Percentiles rank a stretch among this genome's conserved stretches.
Conservation (phyloP, 495 filamentous ascomycete genomes). For the Corynascus novoguineensis region DNA sequence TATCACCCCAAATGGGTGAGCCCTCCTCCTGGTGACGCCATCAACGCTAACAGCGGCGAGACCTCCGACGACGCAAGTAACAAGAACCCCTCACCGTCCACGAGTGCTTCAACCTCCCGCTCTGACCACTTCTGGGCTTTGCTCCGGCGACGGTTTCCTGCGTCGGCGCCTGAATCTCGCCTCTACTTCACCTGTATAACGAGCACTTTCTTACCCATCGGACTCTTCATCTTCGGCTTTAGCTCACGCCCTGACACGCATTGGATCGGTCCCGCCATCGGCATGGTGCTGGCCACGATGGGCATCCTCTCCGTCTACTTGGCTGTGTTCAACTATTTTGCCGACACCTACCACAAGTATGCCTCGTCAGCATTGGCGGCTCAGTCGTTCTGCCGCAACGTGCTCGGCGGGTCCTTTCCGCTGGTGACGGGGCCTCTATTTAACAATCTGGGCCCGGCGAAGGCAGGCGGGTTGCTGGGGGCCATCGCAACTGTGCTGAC, state of each 20-base stretch:
- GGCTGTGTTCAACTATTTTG: slow-evolving; percentile 88
- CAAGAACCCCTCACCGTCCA: not conserved
- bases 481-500: slow-evolving; percentile 66
- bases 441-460: slow-evolving; percentile 60
- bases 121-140: slow-evolving; percentile 31
- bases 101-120: not conserved
- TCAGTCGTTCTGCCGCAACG: slow-evolving; percentile 78
- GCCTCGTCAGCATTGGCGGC: slow-evolving; percentile 84
- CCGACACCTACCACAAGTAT: slow-evolving; percentile 82
- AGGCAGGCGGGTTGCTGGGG: slow-evolving; percentile 71
- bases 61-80: not conserved
- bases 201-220: slow-evolving; percentile 58
- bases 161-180: slow-evolving; percentile 64
- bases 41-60: slow-evolving; percentile 17
- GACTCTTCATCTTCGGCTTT: slow-evolving; percentile 71
- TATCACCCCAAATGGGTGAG: slow-evolving; percentile 37
- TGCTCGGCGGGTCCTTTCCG: slow-evolving; percentile 79
- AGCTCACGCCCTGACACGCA: slow-evolving; percentile 60
- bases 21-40: slow-evolving; percentile 3
- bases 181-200: slow-evolving; percentile 80
- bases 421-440: slow-evolving; percentile 71
- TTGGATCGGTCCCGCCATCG: slow-evolving; percentile 73
- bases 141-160: slow-evolving; percentile 36
- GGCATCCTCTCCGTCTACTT: slow-evolving; percentile 88
- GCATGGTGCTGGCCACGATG: slow-evolving; percentile 69